Conservation (phyloP, 2,329 filamentous ascomycete species). For the Neofusicoccum parvum region DNA sequence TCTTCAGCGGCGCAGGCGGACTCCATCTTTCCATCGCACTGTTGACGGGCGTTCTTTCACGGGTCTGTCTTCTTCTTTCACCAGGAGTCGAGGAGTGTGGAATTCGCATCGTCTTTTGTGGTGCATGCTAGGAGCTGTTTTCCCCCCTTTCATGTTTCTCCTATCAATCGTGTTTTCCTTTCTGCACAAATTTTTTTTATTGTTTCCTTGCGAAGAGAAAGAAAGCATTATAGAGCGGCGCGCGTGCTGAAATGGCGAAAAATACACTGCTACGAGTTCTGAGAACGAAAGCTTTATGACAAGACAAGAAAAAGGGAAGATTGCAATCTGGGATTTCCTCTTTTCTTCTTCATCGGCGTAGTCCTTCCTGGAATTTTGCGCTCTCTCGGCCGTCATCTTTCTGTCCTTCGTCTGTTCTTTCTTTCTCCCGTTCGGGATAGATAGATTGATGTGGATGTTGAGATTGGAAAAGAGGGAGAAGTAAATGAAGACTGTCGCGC, state of each 20-base stretch:
- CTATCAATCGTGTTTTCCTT: neutral
- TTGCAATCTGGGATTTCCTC: neutral
- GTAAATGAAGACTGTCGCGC: constrained; percentile 3
- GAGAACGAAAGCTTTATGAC: constrained; percentile 20
- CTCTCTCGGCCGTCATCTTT: neutral
- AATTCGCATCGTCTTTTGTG: constrained; percentile 12
- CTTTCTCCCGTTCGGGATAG: neutral
- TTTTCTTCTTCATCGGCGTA: constrained; percentile 15
- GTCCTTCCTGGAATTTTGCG: neutral
- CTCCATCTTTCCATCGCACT: constrained; percentile 11
- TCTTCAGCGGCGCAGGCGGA: constrained; percentile 20
- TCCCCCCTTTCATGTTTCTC: neutral
- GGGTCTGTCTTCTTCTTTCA: constrained; percentile 11
- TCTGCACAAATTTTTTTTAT: neutral
- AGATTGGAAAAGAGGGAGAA: neutral
- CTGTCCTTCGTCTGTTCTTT: neutral
- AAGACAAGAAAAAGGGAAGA: constrained; percentile 13
- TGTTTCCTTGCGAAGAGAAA: constrained; percentile 7
- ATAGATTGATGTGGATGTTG: neutral
- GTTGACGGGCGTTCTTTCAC: constrained; percentile 16
- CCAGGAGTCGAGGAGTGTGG: constrained; percentile 12
- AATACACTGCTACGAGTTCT: constrained; percentile 16
- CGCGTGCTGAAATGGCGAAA: neutral
- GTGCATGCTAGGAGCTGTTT: constrained; percentile 4
- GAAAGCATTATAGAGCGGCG: constrained; percentile 18